Conservation (phyloP, 371 early-diverging fungal species). For the Chytridium lagenaria region DNA sequence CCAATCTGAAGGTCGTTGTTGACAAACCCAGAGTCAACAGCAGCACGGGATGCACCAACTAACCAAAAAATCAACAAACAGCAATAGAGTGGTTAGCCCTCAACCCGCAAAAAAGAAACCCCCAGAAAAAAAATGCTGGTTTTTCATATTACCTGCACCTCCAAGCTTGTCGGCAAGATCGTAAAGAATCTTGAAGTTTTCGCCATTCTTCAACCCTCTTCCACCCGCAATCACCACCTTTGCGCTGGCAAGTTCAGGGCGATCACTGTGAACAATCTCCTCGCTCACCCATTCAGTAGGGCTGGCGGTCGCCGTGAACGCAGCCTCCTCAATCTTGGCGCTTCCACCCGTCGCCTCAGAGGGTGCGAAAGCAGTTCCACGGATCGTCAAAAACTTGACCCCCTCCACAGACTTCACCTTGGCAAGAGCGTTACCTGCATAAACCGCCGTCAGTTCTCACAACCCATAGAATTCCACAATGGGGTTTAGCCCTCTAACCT, state of each 20-base stretch:
- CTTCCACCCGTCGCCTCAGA: constrained; percentile 62
- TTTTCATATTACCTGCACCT: constrained; percentile 89
- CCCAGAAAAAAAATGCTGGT: no score
- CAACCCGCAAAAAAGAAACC: no score
- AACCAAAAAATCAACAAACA: constrained; percentile 13
- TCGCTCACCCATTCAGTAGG: constrained; percentile 86
- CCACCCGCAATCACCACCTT: constrained; percentile 94
- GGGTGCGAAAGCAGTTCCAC: constrained; percentile 90
- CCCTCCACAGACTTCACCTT: constrained; percentile 89
- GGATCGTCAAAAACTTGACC: constrained; percentile 89
- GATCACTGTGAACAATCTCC: constrained; percentile 91
- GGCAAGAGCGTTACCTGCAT: constrained; percentile 91
- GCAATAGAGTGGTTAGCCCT: no score
- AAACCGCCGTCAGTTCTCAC: no score
- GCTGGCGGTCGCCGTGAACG: constrained; percentile 62
- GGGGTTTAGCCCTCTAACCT: constrained; percentile 54
- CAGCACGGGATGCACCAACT: constrained; percentile 98
- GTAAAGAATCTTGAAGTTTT: constrained; percentile 93
- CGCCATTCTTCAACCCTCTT: constrained; percentile 95
- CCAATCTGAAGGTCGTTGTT: constrained; percentile 97
- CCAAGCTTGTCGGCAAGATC: constrained; percentile 94
- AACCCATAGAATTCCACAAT: no score
- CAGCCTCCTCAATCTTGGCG: constrained; percentile 72
- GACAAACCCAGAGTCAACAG: constrained; percentile 97
- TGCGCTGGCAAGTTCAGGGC: constrained; percentile 91